Base-by-base conservation (phyloP, 768 basidiomycete genomes). In the Mycena pura region DNA sequence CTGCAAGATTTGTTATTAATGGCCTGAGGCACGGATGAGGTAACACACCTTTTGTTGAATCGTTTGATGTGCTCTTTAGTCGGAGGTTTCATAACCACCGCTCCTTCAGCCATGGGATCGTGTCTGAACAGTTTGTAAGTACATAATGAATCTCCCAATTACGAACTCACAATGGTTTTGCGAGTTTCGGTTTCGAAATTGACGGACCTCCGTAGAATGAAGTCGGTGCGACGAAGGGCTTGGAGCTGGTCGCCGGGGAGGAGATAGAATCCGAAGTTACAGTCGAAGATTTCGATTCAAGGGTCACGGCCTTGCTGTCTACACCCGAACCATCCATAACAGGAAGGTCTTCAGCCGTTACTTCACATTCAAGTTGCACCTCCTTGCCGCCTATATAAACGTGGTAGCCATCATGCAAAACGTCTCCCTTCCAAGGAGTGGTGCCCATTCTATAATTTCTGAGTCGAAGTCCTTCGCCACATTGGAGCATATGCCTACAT, bases 71-170 rank as follows among this genome's bases (percentile, higher is more conserved):
- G 89, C 28, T 85, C 86, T 59, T 85, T 80, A 9, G 81, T 84
- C 0, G 95, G 94, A 5, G 82, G 74, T 66, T 88, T 90, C 93
- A 99, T 92, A 5, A 98, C 89, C 8, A 99, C 76, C 0, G 95
- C 95, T 4, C 85, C 89, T 51, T 87, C 84, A 1, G 82, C 85
- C 6, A 83, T 74, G 3, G 96, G 93, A 70, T 96, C 88, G 72
- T 94, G 88, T 58, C 92, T 94, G 38, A 3, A 14, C 25, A 29
- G 21, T 25, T 41, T 34, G 31, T 40, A 39, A 61, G 13, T 52
- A 25, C 31, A 40, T 10, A 19, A 43, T 48, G 39, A 25, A 57
- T n/a, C n/a, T n/a, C n/a, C n/a, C 48, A 27, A 36, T 11, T 19
- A 44, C n/a, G 9, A 43, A 74, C 85, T 57, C 67, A 90, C 90